A percentile compares a stretch with the other conserved stretches of the same genome.
Conservation (phyloP, 192 early-diverging fungal species). For the Entomortierella beljakovae region DNA sequence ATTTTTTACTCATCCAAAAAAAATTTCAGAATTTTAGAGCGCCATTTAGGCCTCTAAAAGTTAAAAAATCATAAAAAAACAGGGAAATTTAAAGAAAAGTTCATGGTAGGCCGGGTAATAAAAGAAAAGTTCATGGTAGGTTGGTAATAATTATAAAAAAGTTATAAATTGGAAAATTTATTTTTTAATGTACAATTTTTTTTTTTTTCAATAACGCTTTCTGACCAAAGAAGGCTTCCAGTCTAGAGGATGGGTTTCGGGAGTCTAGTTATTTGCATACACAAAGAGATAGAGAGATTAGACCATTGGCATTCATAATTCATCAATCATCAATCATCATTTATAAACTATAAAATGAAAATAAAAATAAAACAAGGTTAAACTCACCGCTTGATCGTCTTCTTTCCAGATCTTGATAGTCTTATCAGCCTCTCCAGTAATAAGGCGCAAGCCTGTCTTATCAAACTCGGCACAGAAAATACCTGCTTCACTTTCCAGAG, state of each 20-base stretch:
- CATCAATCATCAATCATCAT: too few species aligned
- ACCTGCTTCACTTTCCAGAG: conserved; percentile 94
- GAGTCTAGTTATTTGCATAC: conserved; percentile 54
- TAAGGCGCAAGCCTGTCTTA: conserved; percentile 90
- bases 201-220: conserved; percentile 53
- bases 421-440: conserved; percentile 99
- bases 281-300: neutral
- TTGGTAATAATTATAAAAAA: too few species aligned
- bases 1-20: too few species aligned
- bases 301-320: too few species aligned
- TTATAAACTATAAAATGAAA: conserved; percentile 7
- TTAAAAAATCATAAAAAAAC: too few species aligned
- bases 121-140: too few species aligned
- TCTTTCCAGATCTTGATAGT: conserved; percentile 98
- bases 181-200: conserved; percentile 11
- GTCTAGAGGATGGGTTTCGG: conserved; percentile 65
- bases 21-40: too few species aligned
- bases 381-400: conserved; percentile 78
- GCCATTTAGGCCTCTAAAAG: too few species aligned
- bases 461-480: conserved; percentile 98
- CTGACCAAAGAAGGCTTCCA: conserved; percentile 64
- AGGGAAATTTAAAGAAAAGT: too few species aligned
- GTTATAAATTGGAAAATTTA: neutral
- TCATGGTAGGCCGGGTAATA: too few species aligned
- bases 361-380: conserved; percentile 2